Evolutionary conservation across 2,329 filamentous ascomycete genomes (phyloP), one percentile per base, ranked within the genome.

Genomic region (Xylariaceae sp.): DNA sequence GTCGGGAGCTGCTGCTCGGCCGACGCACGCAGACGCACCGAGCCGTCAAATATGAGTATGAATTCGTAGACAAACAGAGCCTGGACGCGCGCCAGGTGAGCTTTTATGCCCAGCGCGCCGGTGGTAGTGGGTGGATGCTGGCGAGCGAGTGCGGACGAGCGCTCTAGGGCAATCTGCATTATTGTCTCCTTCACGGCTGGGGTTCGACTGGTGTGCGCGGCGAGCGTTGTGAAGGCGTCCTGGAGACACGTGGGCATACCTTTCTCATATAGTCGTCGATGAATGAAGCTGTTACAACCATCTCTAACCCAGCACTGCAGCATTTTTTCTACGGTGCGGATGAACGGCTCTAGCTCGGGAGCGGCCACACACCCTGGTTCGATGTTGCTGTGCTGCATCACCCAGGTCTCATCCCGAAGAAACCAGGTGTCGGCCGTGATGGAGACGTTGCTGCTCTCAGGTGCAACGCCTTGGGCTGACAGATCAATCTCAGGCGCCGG

Each of bases 171-270:
- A 11, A 43, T 47, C 32, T 55, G 46, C 16, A 55, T 36, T 23
- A 55, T 43, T 21, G 30, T 51, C 35, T 55, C 53, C 29, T 47
- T 51, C 8, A 41, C 47, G 5, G 53, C 53, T 10, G 53, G 53
- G 16, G 53, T 51, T 24, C 53, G 53, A n/a, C 36, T 36, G 18
- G 36, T 5, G 21, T 55, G 52, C 6, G 53, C 24, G 6, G 47
- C 47, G 42, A 47, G 43, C 7, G 53, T 55, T 7, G 53, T 51
- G 53, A 55, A 55, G 29, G 53, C 53, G 15, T 55, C 53, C 24
- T 55, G 53, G 13, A 55, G 33, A 15, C 47, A 55, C 21, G 47
- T 47, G n/a, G 53, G 53, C 53, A 55, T 55, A 9, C 42, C 42
- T 27, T 47, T 51, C 10, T 51, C 40, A 23, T 55, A 55, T 20